A percentile compares a stretch with the other conserved stretches of the same genome.
These are phyloP conservation scores for Rhodotorula toruloides DNA, from an alignment of 768 basidiomycete genomes.

Conservation along the genomic window DNA sequence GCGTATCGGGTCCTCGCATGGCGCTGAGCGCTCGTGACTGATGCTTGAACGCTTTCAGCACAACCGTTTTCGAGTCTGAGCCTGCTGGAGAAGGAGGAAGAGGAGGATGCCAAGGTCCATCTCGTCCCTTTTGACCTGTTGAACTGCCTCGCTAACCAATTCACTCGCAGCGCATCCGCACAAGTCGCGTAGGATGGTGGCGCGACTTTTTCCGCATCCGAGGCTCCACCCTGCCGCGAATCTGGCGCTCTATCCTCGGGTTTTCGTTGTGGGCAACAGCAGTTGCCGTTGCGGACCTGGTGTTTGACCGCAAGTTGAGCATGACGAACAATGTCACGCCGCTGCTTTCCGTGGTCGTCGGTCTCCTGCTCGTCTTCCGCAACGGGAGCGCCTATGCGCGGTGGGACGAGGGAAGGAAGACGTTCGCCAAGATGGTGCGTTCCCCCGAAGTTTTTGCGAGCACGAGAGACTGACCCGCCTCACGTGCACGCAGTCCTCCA, in stretches of 20 bases:
- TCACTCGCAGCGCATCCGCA: constrained; percentile 19
- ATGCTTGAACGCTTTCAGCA: constrained; percentile 2
- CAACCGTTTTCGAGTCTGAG: constrained; percentile 16
- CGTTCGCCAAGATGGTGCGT: constrained; percentile 24
- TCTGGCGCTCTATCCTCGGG: constrained; percentile 15
- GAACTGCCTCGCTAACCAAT: background rate
- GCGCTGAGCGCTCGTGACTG: background rate
- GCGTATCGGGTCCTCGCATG: background rate
- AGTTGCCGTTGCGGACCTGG: constrained; percentile 22
- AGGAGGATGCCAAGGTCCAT: constrained; percentile 24
- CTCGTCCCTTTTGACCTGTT: background rate
- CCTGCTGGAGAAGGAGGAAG: constrained; percentile 20
- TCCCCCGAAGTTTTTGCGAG: background rate
- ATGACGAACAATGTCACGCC: constrained; percentile 37
- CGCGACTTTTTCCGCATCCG: constrained; percentile 18
- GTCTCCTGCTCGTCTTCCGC: constrained; percentile 40
- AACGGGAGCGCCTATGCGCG: constrained; percentile 35
- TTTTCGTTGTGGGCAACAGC: constrained; percentile 16
- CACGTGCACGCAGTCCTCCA: constrained; percentile 1
- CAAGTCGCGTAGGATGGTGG: constrained; percentile 31
- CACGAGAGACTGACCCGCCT: background rate
- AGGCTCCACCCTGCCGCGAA: constrained; percentile 18
- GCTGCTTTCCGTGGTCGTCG: constrained; percentile 39
- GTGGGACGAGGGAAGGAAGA: constrained; percentile 31
- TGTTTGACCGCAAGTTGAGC: constrained; percentile 9